Base-by-base conservation (phyloP, 768 basidiomycete genomes). In the Boletales sp. region DNA sequence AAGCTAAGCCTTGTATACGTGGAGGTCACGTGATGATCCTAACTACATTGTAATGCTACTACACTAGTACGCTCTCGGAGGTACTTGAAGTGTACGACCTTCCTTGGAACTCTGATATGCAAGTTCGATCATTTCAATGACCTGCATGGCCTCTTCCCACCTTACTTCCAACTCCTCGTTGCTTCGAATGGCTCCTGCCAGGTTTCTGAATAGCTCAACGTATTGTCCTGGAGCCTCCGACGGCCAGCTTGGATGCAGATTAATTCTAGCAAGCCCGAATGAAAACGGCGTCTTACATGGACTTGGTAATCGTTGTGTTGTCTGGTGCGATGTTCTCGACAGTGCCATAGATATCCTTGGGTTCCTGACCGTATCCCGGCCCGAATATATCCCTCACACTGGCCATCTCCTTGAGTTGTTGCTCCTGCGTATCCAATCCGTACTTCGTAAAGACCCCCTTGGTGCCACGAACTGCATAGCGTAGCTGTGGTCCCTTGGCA, bases 391-490 rank as follows among this genome's bases (percentile, higher is more conserved):
- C 72, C 14, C 59, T 64, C 21, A 81, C 79, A 5, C 70, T 66
- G 9, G 76, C 60, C 44, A 83, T 79, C 11, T 64, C 73, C 60
- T 82, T 83, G 44, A 91, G 77, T 55, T 88, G 84, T 45, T 82
- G 81, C 68, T 93, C 91, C 62, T 94, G 90, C 3, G 81, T 70
- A 65, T 92, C 90, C 18, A 89, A 64, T 6, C 90, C 90, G 59
- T 76, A 79, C 67, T 95, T 94, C 50, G 77, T 72, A 68, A 78
- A 92, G 3, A 82, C 79, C 25, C 87, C 90, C 52, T 76, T 75
- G 19, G 81, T 81, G 37, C 90, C 89, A 46, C 85, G 82, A 52
- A 91, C 77, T 37, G 79, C 61, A 65, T 81, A 95, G 18, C 90
- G 82, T 19, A 85, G 67, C 65, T 92, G 92, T 2, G 72, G 74